Conservation (phyloP, 2,329 filamentous ascomycete genomes). For the Chalaropsis thielavioides region DNA sequence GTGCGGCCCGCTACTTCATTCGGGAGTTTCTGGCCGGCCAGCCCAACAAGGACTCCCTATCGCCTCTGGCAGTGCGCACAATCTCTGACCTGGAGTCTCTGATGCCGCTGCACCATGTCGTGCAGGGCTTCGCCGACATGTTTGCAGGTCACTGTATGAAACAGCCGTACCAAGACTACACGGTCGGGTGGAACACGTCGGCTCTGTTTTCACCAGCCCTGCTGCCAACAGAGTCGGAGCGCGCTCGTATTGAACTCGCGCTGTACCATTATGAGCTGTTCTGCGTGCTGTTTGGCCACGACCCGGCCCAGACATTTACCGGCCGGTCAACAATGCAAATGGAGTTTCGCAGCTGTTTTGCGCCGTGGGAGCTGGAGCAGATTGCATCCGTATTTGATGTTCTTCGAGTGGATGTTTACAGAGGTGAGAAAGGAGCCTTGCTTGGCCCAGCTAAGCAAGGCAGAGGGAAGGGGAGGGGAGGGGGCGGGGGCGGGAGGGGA, state of each 20-base stretch:
- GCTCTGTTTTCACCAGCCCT: slow-evolving; percentile 1
- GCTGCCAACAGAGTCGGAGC: not conserved
- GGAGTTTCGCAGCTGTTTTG: slow-evolving; percentile 10
- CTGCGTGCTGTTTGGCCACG: slow-evolving; percentile 15
- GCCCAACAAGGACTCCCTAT: not conserved
- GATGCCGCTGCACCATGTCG: not conserved
- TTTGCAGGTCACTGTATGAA: slow-evolving; percentile 1
- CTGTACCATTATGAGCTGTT: slow-evolving; percentile 15
- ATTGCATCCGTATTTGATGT: slow-evolving; percentile 15
- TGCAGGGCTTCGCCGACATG: not conserved
- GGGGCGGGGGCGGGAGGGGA: no score
- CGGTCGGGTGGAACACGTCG: slow-evolving; percentile 7
- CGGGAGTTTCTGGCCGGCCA: not conserved
- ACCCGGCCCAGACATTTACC: not conserved
- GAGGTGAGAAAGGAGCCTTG: slow-evolving; percentile 4
- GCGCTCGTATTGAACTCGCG: slow-evolving; percentile 8
- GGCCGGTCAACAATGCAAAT: slow-evolving; percentile 5
- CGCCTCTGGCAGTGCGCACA: not conserved
- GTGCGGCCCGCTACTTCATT: not conserved
- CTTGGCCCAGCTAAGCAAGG: no score
- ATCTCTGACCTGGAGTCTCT: not conserved
- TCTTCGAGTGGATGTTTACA: slow-evolving; percentile 3
- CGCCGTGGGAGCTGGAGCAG: slow-evolving; percentile 14
- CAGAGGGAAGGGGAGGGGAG: no score
- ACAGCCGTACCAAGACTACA: not conserved